phyloP scores from a whole-genome alignment of 306 rosid species.

The Trifolium pratense region DNA sequence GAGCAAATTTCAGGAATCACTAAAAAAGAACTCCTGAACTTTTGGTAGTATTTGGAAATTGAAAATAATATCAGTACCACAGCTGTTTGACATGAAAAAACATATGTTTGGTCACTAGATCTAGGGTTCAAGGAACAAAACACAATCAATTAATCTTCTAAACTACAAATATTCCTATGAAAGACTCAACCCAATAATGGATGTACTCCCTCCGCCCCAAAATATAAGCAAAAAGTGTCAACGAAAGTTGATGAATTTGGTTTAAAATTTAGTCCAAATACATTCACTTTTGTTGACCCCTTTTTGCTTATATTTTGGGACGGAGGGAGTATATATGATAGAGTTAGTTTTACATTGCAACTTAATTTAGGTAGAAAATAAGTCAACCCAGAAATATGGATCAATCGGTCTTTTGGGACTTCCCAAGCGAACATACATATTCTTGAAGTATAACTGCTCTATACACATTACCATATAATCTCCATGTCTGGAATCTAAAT shows the following conservation, averaged over 20 bases:
- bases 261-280: too few relatives aligned
- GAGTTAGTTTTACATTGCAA: not conserved
- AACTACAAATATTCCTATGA: not conserved
- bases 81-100: slow-evolving; percentile 9
- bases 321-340: not conserved
- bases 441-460: not conserved
- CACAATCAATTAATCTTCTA: not conserved
- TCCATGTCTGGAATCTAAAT: not conserved
- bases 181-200: not conserved
- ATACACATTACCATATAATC: not conserved
- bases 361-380: not conserved
- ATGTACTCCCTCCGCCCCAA: too few relatives aligned
- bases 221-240: too few relatives aligned
- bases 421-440: not conserved
- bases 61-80: not conserved
- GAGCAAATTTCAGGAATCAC: not conserved
- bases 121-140: slow-evolving; percentile 14
- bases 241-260: too few relatives aligned
- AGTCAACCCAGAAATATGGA: not conserved
- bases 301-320: too few relatives aligned
- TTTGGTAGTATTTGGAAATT: not conserved
- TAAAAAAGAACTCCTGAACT: not conserved
- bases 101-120: slow-evolving; percentile 2
- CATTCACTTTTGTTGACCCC: too few relatives aligned
- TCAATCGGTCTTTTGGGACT: not conserved